Conservation (phyloP, 768 basidiomycete species). For the Naganishia vishniacii region DNA sequence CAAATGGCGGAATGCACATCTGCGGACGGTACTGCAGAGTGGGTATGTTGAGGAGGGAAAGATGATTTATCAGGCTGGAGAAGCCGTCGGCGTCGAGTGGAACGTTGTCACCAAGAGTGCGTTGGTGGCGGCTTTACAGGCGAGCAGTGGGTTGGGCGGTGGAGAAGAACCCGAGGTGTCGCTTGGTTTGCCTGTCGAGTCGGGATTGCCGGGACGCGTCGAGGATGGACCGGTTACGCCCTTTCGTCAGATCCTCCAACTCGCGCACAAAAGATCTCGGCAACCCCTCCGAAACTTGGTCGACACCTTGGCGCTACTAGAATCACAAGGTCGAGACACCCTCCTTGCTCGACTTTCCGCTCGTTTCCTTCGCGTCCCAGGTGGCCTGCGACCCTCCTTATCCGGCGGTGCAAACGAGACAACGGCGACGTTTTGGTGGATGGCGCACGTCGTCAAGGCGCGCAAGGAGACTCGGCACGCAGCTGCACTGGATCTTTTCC, state of each 20-base stretch:
- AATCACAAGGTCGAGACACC: background rate
- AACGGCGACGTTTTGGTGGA: conserved; percentile 18
- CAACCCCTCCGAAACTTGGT: background rate
- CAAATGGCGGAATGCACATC: conserved; percentile 6
- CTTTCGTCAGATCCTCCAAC: background rate
- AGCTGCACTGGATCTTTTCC: conserved; percentile 4
- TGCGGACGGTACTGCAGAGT: conserved; percentile 3
- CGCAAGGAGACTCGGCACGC: background rate
- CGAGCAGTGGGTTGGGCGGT: background rate
- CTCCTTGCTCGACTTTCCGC: conserved; percentile 7
- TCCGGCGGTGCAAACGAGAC: conserved; percentile 14
- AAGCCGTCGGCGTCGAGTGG: conserved; percentile 2
- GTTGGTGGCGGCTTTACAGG: background rate
- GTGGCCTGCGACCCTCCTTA: background rate
- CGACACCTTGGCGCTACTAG: background rate
- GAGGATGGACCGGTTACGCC: background rate
- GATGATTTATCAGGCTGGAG: conserved; percentile 15
- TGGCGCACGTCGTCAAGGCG: conserved; percentile 8
- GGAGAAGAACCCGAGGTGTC: too few relatives aligned
- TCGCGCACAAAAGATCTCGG: conserved; percentile 7
- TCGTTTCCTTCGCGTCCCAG: background rate
- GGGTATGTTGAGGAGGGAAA: conserved; percentile 8
- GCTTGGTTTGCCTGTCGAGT: too few relatives aligned
- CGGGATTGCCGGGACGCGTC: too few relatives aligned
- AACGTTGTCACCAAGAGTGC: conserved; percentile 8